Conservation (phyloP, 768 basidiomycete species). For the Rhodotorula babjevae region DNA sequence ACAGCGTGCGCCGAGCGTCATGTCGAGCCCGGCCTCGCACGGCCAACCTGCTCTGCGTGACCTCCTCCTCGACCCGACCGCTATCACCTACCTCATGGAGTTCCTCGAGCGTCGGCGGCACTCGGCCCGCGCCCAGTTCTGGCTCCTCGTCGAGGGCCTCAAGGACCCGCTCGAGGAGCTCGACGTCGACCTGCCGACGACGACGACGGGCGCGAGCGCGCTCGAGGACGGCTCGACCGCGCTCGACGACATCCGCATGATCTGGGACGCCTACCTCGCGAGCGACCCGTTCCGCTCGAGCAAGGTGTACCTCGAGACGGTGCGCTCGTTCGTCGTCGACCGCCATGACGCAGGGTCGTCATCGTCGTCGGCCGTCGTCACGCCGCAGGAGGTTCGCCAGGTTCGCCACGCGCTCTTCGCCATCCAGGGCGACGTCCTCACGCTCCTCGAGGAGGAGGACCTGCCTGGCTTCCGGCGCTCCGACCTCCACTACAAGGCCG, state of each 20-base stretch:
- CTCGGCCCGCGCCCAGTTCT: conserved; percentile 86
- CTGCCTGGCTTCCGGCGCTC: conserved; percentile 82
- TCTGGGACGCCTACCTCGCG: conserved; percentile 81
- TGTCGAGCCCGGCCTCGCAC: background rate
- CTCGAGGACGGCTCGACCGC: conserved; percentile 53
- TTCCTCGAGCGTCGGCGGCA: conserved; percentile 88
- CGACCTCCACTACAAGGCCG: conserved; percentile 86
- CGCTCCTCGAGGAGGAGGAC: conserved; percentile 78
- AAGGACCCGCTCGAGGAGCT: conserved; percentile 89
- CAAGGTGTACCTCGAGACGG: conserved; percentile 63
- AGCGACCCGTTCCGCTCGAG: conserved; percentile 57
- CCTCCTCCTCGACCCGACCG: conserved; percentile 78
- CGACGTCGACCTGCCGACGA: conserved; percentile 56
- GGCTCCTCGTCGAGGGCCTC: conserved; percentile 95
- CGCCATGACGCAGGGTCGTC: conserved; percentile 44
- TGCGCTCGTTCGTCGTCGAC: conserved; percentile 62
- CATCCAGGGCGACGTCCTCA: conserved; percentile 77
- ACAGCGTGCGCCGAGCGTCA: conserved; percentile 43
- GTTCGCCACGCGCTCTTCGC: conserved; percentile 75
- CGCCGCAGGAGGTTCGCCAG: conserved; percentile 51
- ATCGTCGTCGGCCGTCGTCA: background rate
- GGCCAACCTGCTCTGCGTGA: conserved; percentile 59
- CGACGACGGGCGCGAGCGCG: background rate
- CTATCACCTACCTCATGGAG: conserved; percentile 94
- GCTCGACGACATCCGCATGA: conserved; percentile 81